A percentile compares a stretch with the other conserved stretches of the same genome.
Evolutionary conservation across 495 filamentous ascomycete genomes (phyloP).

Genomic region (Aspergillus heteromorphus): DNA sequence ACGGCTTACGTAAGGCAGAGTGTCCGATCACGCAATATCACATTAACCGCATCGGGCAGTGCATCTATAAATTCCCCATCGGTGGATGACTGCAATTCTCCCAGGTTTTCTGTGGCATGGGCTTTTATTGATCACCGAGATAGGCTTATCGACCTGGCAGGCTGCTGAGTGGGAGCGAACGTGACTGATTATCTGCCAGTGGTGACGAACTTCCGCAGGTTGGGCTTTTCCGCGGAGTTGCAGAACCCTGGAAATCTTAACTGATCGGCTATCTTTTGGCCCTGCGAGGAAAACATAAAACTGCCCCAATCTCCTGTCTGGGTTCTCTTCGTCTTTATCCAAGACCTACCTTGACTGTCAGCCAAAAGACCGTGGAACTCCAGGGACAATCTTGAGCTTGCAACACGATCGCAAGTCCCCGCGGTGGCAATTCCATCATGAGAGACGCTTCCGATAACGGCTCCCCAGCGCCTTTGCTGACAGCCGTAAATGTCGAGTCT

Average conservation of each 20-base stretch:
- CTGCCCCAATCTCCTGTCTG: not conserved
- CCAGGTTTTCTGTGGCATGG: conserved; percentile 1
- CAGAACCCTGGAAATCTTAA: not conserved
- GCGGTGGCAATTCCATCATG: conserved; percentile 25
- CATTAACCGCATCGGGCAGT: conserved; percentile 20
- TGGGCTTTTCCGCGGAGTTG: conserved; percentile 28
- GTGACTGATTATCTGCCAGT: conserved; percentile 17
- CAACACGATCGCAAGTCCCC: not conserved
- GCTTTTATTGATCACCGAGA: conserved; percentile 12
- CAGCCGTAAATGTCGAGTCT: conserved; percentile 65
- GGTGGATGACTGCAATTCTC: not conserved
- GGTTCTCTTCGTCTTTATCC: too few species aligned
- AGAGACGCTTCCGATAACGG: conserved; percentile 26
- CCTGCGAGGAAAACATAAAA: not conserved
- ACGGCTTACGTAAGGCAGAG: not conserved
- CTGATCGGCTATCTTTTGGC: not conserved
- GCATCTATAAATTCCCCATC: conserved; percentile 4
- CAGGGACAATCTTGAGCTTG: not conserved
- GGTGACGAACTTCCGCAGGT: not conserved
- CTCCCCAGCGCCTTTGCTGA: conserved; percentile 54
- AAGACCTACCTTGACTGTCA: not conserved
- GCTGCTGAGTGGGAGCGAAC: conserved; percentile 6
- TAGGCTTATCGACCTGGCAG: conserved; percentile 15
- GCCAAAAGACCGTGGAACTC: not conserved
- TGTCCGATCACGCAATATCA: conserved; percentile 16